phyloP scores from a whole-genome alignment of 129 eudicot genomes.

The Pittosporum tobira region DNA sequence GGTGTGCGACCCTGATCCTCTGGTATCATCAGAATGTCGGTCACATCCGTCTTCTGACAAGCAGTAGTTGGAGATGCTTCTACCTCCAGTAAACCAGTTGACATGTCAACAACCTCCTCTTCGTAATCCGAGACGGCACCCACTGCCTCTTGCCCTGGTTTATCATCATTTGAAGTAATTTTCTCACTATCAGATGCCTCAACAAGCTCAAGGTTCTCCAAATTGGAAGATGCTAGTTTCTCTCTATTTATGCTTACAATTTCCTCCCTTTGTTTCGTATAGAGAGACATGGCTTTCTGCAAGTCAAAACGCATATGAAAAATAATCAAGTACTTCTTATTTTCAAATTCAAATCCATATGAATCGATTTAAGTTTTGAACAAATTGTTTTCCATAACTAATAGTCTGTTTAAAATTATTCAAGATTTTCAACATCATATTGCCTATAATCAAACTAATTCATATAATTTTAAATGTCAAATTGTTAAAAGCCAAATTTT shows the following conservation, averaged over 20 bases:
- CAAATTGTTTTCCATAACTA: no score
- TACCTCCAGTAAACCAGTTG: constrained; percentile 1
- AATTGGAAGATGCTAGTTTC: constrained; percentile 1
- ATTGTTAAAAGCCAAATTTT: no score
- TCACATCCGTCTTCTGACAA: neutral
- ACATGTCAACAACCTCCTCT: constrained; percentile 13
- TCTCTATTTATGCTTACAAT: constrained; percentile 12
- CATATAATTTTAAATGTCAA: no score
- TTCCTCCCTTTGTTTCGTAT: constrained; percentile 49
- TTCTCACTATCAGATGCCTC: constrained; percentile 15
- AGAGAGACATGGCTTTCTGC: constrained; percentile 74
- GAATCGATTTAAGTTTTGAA: no score
- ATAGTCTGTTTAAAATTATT: no score
- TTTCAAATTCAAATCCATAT: no score
- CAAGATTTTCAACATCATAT: no score
- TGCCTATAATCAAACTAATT: no score
- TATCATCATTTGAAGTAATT: constrained; percentile 12
- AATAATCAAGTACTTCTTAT: neutral
- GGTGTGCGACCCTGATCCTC: constrained; percentile 8
- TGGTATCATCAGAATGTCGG: constrained; percentile 6
- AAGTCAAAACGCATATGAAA: constrained; percentile 4
- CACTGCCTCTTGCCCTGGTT: constrained; percentile 21
- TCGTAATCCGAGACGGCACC: constrained; percentile 11
- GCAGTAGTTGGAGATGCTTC: no score
- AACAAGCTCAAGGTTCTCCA: neutral